Conservation (phyloP, 2,329 filamentous ascomycete species). For the Zymoseptoria ardabiliae region DNA sequence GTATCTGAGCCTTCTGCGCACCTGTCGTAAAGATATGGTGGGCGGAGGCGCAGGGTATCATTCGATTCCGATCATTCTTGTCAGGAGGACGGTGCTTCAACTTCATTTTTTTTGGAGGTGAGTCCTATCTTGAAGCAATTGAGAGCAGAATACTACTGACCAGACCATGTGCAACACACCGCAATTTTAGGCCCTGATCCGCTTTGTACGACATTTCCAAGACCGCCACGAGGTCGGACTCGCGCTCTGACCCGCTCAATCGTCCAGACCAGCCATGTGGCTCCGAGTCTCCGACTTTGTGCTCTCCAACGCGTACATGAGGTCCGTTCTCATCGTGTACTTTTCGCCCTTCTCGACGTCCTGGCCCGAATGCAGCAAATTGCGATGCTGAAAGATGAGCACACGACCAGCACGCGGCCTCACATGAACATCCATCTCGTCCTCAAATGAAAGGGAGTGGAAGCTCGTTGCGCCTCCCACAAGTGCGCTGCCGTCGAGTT, state of each 20-base stretch:
- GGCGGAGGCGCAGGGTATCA: constrained; percentile 49
- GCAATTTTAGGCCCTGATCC: neutral
- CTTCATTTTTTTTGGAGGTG: constrained; percentile 35
- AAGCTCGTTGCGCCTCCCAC: constrained; percentile 51
- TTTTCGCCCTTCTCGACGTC: constrained; percentile 48
- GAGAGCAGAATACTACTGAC: neutral
- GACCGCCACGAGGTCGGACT: neutral
- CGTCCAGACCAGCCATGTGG: constrained; percentile 9
- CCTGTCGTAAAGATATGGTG: constrained; percentile 25
- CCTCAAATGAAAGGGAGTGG: constrained; percentile 26
- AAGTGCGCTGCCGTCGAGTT: constrained; percentile 21
- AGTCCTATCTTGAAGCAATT: neutral
- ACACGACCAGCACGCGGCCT: constrained; percentile 46
- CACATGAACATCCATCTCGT: constrained; percentile 35
- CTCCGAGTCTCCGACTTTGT: constrained; percentile 8
- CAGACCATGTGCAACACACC: neutral
- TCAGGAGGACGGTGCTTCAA: constrained; percentile 64
- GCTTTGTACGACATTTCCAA: neutral
- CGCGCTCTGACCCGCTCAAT: constrained; percentile 1
- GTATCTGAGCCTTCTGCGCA: constrained; percentile 42
- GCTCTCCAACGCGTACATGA: constrained; percentile 42
- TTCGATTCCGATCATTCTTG: constrained; percentile 93
- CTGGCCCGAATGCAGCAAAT: constrained; percentile 48
- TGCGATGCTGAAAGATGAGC: constrained; percentile 50
- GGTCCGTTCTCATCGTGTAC: constrained; percentile 49